Base-by-base conservation (phyloP, 768 basidiomycete genomes). In the Rhizopogon rudus region DNA sequence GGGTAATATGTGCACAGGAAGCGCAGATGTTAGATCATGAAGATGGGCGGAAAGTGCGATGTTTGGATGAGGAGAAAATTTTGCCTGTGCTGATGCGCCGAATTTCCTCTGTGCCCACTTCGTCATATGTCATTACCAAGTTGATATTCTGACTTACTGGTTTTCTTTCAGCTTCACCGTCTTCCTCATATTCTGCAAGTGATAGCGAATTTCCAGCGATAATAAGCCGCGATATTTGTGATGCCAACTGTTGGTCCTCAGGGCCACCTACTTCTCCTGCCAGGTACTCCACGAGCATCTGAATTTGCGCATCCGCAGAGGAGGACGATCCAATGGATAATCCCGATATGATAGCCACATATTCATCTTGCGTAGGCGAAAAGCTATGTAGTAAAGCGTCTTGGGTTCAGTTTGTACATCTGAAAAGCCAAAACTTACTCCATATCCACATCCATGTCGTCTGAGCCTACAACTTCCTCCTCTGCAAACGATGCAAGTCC, bases 271-370 rank as follows among this genome's bases (percentile, higher is more conserved):
- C 77, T 72, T 98, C 96, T 1, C 93, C 93, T 1, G 82, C 78
- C 40, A 99, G 73, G 71, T 90, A 97, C 70, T 99, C 97, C 2
- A 85, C 79, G n/a, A 99, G 73, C 78, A 98, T 80, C 61, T 94
- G 89, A 50, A 86, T 79, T 59, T 87, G 86, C 8, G 88, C 81
- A 60, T 91, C 88, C 8, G 83, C 74, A 17, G 82, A 70, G 6
- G 80, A 79, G 14, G 74, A 63, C 5, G 82, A 77, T 3, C 91
- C 91, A 35, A 98, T 76, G 46, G 89, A 84, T 6, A 99, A 76
- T 0, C 97, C 97, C 10, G 93, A 96, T 3, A 91, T 76, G 1
- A 92, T 65, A 5, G 87, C 97, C 42, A 98, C 77, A 85, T 93
- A 98, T 63, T 86, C 82, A 58, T 87, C 86, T 28, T 68, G 61